A percentile compares a stretch with the other conserved stretches of the same genome.
These are phyloP conservation scores for Tricholoma hemisulphureum DNA, from an alignment of 768 basidiomycete species.

Conservation along the genomic window DNA sequence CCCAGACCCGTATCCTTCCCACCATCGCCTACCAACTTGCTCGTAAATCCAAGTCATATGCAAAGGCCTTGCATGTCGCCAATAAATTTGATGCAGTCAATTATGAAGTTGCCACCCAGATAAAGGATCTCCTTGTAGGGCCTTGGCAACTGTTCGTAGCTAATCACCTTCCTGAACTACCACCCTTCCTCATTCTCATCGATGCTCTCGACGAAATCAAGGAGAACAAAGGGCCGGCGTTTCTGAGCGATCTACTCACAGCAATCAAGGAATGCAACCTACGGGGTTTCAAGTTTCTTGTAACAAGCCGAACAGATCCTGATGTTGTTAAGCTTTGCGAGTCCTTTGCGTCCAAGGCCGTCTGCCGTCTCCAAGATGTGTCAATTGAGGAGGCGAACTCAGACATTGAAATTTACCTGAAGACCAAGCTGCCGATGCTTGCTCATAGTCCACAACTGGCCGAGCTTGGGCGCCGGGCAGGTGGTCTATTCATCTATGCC, in stretches of 20 bases:
- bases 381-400: neutral
- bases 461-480: neutral
- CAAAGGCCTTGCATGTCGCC: neutral
- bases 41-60: neutral
- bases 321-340: constrained; percentile 6
- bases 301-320: constrained; percentile 21
- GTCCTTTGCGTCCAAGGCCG: neutral
- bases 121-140: constrained; percentile 12
- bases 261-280: constrained; percentile 8
- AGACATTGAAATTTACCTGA: neutral
- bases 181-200: constrained; percentile 18
- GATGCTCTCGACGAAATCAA: constrained; percentile 27
- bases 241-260: constrained; percentile 16
- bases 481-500: neutral
- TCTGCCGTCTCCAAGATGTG: neutral
- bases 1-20: neutral
- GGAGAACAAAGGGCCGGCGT: constrained; percentile 8
- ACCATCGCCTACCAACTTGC: neutral
- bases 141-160: constrained; percentile 16
- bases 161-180: neutral
- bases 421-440: neutral
- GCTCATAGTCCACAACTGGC: neutral
- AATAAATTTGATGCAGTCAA: neutral
- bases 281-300: constrained; percentile 20
- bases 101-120: neutral